Base-by-base conservation (phyloP, 1,284 basidiomycete genomes). In the Cryptococcus sp. region DNA sequence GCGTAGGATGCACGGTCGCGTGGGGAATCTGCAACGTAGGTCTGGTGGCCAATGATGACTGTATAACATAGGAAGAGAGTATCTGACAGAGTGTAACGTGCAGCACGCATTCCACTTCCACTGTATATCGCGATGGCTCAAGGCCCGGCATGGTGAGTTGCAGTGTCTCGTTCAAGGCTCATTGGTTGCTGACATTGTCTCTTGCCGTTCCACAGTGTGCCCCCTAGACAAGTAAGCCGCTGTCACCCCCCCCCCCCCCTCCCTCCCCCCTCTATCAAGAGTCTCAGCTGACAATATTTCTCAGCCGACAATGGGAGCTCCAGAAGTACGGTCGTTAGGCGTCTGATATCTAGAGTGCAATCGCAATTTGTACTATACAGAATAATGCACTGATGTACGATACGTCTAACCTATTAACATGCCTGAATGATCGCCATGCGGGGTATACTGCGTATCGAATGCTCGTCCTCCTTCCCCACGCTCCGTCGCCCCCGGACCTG, bases 101-200 rank as follows among this genome's bases (percentile, higher is more conserved):
- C 70, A 98, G 94, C 95, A 99, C 75, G 95, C 95, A 4, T 99
- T 99, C 84, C 95, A 99, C 80, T 99, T 98, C 80, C 95, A 98
- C 78, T 99, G 95, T 79, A 99, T 99, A 75, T 96, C 94, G 20
- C 87, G 96, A 52, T 99, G 96, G 96, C 83, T 99, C 66, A 99
- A 98, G 83, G 98, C 96, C 18, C 85, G 96, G 66, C 96, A 98
- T 61, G 77, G 77, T 78, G 58, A 61, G 77, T 61, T 15, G 4
- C 0, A 9, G 8, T 2, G 20, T 40, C 18, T 13, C 33, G 8
- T 43, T n/a, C 6, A 24, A 6, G 48, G 9, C 16, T 3, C n/a
- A 23, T 42, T 33, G 8, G 33, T 7, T 5, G 57, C 66, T 67
- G 53, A 67, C 43, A 24, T 21, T 21, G 18, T 21, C 35, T 13